phyloP scores from a whole-genome alignment of 495 filamentous ascomycete species.

The Parachaetomium inaequale region DNA sequence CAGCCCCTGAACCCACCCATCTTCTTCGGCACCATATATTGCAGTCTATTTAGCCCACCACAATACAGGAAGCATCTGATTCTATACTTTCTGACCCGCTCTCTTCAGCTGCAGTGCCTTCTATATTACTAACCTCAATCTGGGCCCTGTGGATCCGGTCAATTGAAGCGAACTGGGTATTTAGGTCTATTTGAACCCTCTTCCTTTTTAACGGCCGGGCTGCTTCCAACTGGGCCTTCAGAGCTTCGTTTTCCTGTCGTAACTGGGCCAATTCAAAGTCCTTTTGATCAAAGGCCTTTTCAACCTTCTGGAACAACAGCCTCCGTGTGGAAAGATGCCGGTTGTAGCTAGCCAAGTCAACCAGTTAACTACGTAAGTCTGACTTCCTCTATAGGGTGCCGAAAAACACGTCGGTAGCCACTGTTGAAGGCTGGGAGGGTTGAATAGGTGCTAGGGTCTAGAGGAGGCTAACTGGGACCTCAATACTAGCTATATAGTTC shows the following conservation, averaged over 20 bases:
- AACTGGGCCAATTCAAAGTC: constrained; percentile 1
- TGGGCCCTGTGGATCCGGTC: no score
- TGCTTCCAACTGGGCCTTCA: not conserved
- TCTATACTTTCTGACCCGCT: no score
- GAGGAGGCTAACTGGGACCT: not conserved
- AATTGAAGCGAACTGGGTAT: no score
- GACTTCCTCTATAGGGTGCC: not conserved
- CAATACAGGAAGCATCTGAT: no score
- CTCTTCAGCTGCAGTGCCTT: no score
- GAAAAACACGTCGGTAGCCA: not conserved
- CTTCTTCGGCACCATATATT: not conserved
- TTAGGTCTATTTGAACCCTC: not conserved
- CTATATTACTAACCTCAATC: no score
- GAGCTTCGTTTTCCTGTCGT: constrained; percentile 1
- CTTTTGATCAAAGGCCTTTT: constrained; percentile 1
- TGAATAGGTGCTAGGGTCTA: not conserved
- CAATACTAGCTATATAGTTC: not conserved
- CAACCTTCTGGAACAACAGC: constrained; percentile 4
- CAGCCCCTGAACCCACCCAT: not conserved
- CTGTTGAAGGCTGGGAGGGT: not conserved
- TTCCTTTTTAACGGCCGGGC: not conserved
- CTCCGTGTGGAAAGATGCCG: not conserved
- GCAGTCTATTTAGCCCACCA: not conserved
- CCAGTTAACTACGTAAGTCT: not conserved
- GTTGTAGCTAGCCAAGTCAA: not conserved